These are phyloP conservation scores for Clathrus columnatus DNA, from an alignment of 768 basidiomycete species.

Conservation along the genomic window DNA sequence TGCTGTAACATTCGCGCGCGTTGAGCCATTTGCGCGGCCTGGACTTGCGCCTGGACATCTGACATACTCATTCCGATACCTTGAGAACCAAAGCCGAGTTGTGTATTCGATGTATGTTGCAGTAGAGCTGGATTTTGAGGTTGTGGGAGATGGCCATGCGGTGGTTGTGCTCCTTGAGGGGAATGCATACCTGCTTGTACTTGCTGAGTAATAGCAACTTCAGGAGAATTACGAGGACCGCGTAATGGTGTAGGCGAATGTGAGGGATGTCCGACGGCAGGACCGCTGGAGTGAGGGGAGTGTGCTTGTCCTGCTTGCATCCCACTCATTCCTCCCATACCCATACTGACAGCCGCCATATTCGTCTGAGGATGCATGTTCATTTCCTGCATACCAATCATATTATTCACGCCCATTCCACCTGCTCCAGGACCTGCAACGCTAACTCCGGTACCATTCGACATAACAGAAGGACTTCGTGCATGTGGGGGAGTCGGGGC, in stretches of 20 bases:
- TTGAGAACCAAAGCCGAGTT: not conserved
- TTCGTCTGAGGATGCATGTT: not conserved
- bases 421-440: slow-evolving; percentile 7
- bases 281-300: not conserved
- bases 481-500: slow-evolving; percentile 16
- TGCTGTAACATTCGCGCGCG: slow-evolving; percentile 4
- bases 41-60: not conserved
- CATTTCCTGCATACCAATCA: not conserved
- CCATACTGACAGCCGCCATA: not conserved
- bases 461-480: slow-evolving; percentile 26
- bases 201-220: slow-evolving; percentile 1
- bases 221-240: slow-evolving; percentile 1
- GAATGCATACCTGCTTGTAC: not conserved
- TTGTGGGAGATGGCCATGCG: not conserved
- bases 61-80: not conserved
- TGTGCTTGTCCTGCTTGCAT: not conserved
- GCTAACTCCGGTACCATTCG: slow-evolving; percentile 25
- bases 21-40: not conserved
- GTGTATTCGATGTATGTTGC: not conserved
- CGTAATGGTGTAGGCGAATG: slow-evolving; percentile 2
- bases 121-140: not conserved
- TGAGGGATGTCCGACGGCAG: not conserved
- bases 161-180: not conserved
- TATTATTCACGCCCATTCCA: not conserved
- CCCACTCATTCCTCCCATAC: not conserved